Base-by-base conservation (phyloP, 164 flowering plant genomes). In the Piper longum region DNA sequence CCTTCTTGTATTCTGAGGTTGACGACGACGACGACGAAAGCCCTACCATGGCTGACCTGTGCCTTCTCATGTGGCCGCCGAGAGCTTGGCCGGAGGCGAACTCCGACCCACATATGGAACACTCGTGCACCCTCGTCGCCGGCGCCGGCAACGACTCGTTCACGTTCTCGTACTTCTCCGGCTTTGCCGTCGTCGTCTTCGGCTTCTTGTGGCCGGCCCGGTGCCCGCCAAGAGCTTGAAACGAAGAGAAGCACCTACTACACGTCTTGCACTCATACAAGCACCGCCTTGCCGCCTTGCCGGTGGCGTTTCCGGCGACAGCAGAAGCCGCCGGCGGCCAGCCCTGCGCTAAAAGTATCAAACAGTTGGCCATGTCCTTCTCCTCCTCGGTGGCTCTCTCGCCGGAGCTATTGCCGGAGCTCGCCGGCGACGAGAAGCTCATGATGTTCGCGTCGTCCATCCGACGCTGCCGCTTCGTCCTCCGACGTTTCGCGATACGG, bases 31-130 rank as follows among this genome's bases (percentile, higher is more conserved):
- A 26, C 14, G 62, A 26, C 36, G 36, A 26, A 26, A 26, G 36
- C 36, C 36, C 36, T 26, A 26, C 5, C 8, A 57, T 16, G 5
- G 68, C 43, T 4, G 71, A 64, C 41, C 90, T 62, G 65, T 89
- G 96, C 54, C 92, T 71, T 66, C 92, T 77, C 96, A 89, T 88
- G 67, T 88, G 96, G 8, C 92, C 96, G 0, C 96, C 96, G 16
- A 88, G 69, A 4, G 92, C 96, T 59, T 89, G 96, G 0, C 96
- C 96, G 0, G 92, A 85, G 1, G 86, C 71, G 71, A 89, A 89
- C 76, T 86, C 90, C 0, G 90, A 82, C 0, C 96, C 92, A 59
- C 96, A 89, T 19, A 86, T 72, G 0, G 90, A 79, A 65, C 96
- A 89, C 72, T 85, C 89, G 58, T 89, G 96, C 16, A 82, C 72